Conservation (phyloP, 2,329 filamentous ascomycete species). For the Microascus cirrosus region DNA sequence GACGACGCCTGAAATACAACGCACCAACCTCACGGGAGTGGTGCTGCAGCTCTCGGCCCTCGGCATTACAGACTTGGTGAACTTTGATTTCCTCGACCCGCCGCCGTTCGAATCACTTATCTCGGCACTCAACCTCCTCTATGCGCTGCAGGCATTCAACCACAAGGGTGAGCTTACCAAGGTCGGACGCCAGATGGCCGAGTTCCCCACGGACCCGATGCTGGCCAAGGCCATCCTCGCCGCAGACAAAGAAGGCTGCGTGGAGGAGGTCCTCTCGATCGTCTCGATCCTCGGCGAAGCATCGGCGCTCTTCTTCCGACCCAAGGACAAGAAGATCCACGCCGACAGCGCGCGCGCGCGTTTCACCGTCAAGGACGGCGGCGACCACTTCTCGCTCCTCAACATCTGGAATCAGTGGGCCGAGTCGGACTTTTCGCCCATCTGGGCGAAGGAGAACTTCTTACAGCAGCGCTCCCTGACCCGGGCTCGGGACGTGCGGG, state of each 20-base stretch:
- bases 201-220: constrained; percentile 89
- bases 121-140: constrained; percentile 78
- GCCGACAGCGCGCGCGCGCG: constrained; percentile 82
- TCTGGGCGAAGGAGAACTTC: constrained; percentile 91
- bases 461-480: constrained; percentile 83
- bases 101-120: constrained; percentile 85
- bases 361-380: constrained; percentile 69
- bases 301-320: constrained; percentile 81
- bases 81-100: constrained; percentile 94
- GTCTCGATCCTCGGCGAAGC: constrained; percentile 91
- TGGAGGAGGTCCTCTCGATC: constrained; percentile 84
- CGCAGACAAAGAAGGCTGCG: constrained; percentile 81
- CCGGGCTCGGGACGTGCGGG: constrained; percentile 79
- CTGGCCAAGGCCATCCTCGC: constrained; percentile 81
- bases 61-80: constrained; percentile 82
- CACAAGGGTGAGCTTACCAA: constrained; percentile 83
- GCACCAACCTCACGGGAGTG: constrained; percentile 75
- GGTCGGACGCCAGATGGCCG: constrained; percentile 85
- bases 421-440: constrained; percentile 75
- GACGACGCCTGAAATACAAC: constrained; percentile 85
- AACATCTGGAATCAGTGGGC: constrained; percentile 97
- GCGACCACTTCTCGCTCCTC: constrained; percentile 77
- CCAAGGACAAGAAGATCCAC: constrained; percentile 95
- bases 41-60: constrained; percentile 81
- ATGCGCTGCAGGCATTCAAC: constrained; percentile 81